These are phyloP conservation scores for Phytophthora hybrid DNA, from an alignment of 352 stramenopile species.

Conservation along the genomic window DNA sequence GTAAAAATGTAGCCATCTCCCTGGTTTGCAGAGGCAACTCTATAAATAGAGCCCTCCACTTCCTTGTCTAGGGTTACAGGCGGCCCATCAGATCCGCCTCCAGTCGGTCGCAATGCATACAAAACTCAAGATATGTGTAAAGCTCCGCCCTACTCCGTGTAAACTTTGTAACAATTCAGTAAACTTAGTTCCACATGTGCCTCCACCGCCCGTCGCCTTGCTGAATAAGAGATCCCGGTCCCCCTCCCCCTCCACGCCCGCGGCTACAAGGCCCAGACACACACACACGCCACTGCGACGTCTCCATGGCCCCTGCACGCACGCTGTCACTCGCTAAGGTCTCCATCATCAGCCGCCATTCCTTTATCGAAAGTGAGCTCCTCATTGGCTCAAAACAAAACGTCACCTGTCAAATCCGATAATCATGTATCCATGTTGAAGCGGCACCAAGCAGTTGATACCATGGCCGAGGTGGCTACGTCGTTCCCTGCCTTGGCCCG, in stretches of 20 bases:
- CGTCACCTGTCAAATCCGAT: background rate
- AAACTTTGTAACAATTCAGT: slow-evolving; percentile 22
- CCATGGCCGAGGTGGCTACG: slow-evolving; percentile 6
- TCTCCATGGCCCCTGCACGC: slow-evolving; percentile 10
- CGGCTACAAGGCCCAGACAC: slow-evolving; percentile 1
- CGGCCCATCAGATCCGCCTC: slow-evolving; percentile 58
- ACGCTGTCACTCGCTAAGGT: slow-evolving; percentile 33
- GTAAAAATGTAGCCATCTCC: slow-evolving; percentile 4
- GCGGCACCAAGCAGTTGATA: slow-evolving; percentile 6
- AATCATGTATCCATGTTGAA: slow-evolving; percentile 26
- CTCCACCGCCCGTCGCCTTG: slow-evolving; percentile 27
- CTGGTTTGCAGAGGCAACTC: slow-evolving; percentile 12
- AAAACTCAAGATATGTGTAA: slow-evolving; percentile 24
- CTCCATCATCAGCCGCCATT: slow-evolving; percentile 5
- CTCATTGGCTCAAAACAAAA: background rate
- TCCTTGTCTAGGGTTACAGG: slow-evolving; percentile 76
- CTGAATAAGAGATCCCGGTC: background rate
- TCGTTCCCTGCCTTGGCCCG: slow-evolving; percentile 39
- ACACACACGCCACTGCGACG: slow-evolving; percentile 3
- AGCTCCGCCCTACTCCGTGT: slow-evolving; percentile 15
- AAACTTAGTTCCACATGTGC: slow-evolving; percentile 8
- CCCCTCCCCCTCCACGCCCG: slow-evolving; percentile 28
- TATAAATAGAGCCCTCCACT: slow-evolving; percentile 2
- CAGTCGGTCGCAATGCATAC: slow-evolving; percentile 37
- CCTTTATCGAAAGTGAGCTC: background rate